A percentile compares a stretch with the other conserved stretches of the same genome.
phyloP scores from a whole-genome alignment of 2,329 filamentous ascomycete species.

The Hymenoscyphus fructigenus region DNA sequence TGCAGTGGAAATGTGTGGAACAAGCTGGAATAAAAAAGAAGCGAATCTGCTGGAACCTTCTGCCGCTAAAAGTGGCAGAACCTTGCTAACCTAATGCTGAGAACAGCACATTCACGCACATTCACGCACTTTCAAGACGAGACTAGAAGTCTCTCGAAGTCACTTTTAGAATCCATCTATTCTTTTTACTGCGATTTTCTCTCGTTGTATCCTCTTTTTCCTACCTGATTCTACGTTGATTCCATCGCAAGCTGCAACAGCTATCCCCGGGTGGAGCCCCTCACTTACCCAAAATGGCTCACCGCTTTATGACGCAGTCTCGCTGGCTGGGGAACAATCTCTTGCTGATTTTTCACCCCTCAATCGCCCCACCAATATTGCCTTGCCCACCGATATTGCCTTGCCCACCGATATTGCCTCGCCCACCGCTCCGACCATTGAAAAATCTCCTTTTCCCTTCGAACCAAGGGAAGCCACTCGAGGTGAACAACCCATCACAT shows the following conservation, averaged over 20 bases:
- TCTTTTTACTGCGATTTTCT: not conserved
- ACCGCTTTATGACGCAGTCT: not conserved
- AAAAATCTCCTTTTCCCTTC: too few species aligned
- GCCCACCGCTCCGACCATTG: not conserved
- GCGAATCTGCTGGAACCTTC: constrained; percentile 1
- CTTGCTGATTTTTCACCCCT: constrained; percentile 1
- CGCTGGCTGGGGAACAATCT: not conserved
- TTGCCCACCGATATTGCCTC: not conserved
- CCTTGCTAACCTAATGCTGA: not conserved
- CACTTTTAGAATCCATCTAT: not conserved
- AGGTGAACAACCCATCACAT: too few species aligned
- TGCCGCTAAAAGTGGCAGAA: not conserved
- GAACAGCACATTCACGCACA: not conserved
- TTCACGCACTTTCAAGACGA: not conserved
- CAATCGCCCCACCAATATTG: constrained; percentile 2
- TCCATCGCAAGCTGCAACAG: not conserved
- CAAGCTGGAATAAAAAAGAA: constrained; percentile 3
- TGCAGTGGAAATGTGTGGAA: not conserved
- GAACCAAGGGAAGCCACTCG: too few species aligned
- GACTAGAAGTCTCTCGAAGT: not conserved
- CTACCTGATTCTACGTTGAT: not conserved
- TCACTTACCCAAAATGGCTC: not conserved
- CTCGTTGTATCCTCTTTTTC: not conserved
- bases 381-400: not conserved
- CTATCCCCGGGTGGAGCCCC: not conserved